These are phyloP conservation scores for Proteromonas lacertae DNA, from an alignment of 352 stramenopile genomes.

Conservation along the genomic window DNA sequence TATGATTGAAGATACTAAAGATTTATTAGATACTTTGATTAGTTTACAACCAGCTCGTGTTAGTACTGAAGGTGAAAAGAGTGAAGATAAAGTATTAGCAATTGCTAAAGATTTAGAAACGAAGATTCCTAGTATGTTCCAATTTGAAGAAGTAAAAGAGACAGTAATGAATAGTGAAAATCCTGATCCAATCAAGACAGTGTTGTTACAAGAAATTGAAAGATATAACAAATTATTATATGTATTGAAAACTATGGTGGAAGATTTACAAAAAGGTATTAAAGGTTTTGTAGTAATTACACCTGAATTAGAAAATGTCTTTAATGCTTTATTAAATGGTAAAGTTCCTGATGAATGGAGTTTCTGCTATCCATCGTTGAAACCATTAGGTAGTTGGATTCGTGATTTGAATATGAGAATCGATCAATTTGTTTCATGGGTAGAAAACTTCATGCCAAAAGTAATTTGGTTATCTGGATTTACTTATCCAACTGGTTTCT, in stretches of 20 bases:
- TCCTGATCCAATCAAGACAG: conserved; percentile 56
- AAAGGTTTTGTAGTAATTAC: conserved; percentile 72
- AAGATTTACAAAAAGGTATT: conserved; percentile 46
- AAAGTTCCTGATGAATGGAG: conserved; percentile 48
- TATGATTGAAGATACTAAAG: conserved; percentile 54
- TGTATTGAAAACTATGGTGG: conserved; percentile 29
- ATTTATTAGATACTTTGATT: conserved; percentile 46
- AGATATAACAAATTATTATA: conserved; percentile 46
- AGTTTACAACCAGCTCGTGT: conserved; percentile 30
- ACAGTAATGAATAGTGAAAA: conserved; percentile 25
- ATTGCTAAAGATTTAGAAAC: conserved; percentile 34
- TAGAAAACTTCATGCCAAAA: conserved; percentile 27
- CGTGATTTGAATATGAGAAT: conserved; percentile 43
- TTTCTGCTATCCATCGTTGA: conserved; percentile 66
- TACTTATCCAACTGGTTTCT: conserved; percentile 72
- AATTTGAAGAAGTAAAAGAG: conserved; percentile 29
- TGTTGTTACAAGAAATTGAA: conserved; percentile 67
- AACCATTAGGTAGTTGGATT: conserved; percentile 57
- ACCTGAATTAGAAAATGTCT: conserved; percentile 56
- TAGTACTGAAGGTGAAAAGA: conserved; percentile 30
- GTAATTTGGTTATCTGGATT: conserved; percentile 76
- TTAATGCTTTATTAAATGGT: conserved; percentile 42
- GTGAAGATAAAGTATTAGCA: conserved; percentile 43
- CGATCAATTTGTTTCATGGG: conserved; percentile 55
- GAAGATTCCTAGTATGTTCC: conserved; percentile 48